These are phyloP conservation scores for Trypanosoma caninum DNA, from an alignment of 208 protist genomes.

Conservation along the genomic window DNA sequence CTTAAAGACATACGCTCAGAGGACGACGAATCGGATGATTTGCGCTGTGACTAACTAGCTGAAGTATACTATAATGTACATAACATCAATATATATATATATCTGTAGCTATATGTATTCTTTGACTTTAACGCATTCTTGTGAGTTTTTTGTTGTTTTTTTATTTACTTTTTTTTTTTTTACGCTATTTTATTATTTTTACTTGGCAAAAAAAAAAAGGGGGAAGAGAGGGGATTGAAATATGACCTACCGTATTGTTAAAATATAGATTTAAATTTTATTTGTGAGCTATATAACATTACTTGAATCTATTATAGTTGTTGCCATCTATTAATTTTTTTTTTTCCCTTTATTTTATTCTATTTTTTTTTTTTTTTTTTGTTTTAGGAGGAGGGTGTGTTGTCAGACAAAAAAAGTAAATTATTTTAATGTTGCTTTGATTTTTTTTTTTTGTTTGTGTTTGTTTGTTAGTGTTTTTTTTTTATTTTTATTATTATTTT, in stretches of 20 bases:
- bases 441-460: neutral
- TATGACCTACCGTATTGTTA: too few relatives aligned
- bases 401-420: too few relatives aligned
- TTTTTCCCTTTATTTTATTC: neutral
- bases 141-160: too few relatives aligned
- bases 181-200: conserved; percentile 1
- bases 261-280: too few relatives aligned
- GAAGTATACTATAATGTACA: neutral
- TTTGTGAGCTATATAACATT: too few relatives aligned
- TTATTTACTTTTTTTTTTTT: neutral
- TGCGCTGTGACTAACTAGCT: conserved; percentile 26
- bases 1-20: conserved; percentile 65
- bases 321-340: conserved; percentile 5
- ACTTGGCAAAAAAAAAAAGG: too few relatives aligned
- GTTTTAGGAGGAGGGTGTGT: too few relatives aligned
- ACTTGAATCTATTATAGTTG: too few relatives aligned
- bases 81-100: too few relatives aligned
- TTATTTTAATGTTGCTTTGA: conserved; percentile 4
- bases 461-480: conserved; percentile 10
- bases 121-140: neutral
- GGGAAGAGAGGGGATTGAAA: too few relatives aligned
- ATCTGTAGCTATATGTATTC: neutral
- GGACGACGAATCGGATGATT: conserved; percentile 30
- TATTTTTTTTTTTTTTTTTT: conserved; percentile 21
- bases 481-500: conserved; percentile 1